phyloP scores from a whole-genome alignment of 2,329 filamentous ascomycete genomes.

The Fonsecaea pedrosoi region DNA sequence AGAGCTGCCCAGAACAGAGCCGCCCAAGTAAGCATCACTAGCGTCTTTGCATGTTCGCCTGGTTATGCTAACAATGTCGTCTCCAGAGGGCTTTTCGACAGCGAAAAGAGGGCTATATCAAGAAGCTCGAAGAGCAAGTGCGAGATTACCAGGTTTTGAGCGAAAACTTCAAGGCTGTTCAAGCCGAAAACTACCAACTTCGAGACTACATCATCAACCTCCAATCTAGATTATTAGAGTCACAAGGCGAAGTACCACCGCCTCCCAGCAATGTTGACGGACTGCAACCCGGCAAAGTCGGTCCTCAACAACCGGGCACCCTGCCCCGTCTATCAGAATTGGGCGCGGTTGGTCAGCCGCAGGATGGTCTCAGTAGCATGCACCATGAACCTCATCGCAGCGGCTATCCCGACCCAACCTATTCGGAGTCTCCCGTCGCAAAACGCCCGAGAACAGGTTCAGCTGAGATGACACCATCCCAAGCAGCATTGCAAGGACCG shows the following conservation, averaged over 20 bases:
- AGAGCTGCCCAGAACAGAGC: slow-evolving; percentile 95
- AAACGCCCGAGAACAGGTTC: slow-evolving; percentile 35
- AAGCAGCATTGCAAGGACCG: slow-evolving; percentile 36
- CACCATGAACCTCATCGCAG: slow-evolving; percentile 34
- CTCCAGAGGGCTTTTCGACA: slow-evolving; percentile 90
- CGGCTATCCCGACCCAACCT: slow-evolving; percentile 36
- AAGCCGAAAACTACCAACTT: slow-evolving; percentile 86
- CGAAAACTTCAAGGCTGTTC: slow-evolving; percentile 77
- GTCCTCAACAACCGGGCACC: slow-evolving; percentile 31
- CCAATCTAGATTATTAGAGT: slow-evolving; percentile 83
- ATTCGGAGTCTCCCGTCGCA: slow-evolving; percentile 30
- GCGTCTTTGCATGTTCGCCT: neutral
- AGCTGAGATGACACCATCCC: slow-evolving; percentile 35
- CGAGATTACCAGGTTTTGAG: slow-evolving; percentile 79
- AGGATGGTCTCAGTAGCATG: slow-evolving; percentile 24
- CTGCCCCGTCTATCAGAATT: slow-evolving; percentile 37
- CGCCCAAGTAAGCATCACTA: slow-evolving; percentile 73
- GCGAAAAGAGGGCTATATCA: slow-evolving; percentile 97
- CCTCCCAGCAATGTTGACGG: slow-evolving; percentile 42
- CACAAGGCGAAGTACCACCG: slow-evolving; percentile 77
- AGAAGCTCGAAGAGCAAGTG: slow-evolving; percentile 93
- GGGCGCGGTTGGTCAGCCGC: slow-evolving; percentile 27
- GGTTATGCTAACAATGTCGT: slow-evolving; percentile 27
- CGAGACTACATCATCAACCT: slow-evolving; percentile 92
- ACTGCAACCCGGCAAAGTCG: slow-evolving; percentile 38